Conservation (phyloP, 2,329 filamentous ascomycete genomes). For the Colletotrichum viniferum region DNA sequence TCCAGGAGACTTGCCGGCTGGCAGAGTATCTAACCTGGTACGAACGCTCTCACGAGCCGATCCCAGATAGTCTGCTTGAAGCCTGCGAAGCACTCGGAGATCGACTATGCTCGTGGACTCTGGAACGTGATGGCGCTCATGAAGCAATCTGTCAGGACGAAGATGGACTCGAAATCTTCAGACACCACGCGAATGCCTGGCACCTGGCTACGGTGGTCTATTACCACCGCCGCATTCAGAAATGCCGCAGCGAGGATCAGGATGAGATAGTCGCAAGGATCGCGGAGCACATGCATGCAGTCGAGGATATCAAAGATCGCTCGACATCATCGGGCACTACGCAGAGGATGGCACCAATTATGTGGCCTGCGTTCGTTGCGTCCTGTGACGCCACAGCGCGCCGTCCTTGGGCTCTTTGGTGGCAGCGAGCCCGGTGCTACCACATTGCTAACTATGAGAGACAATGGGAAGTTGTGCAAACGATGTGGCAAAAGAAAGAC, state of each 20-base stretch:
- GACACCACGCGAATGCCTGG: neutral
- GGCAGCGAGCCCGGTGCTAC: neutral
- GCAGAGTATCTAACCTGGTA: neutral
- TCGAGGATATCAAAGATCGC: neutral
- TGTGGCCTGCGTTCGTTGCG: neutral
- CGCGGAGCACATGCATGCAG: neutral
- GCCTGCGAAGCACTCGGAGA: neutral
- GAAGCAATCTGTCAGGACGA: neutral
- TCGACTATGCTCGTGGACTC: neutral
- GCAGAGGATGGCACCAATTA: neutral
- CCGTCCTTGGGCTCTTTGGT: neutral
- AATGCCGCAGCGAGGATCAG: neutral
- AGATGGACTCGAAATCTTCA: neutral
- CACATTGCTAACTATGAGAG: neutral
- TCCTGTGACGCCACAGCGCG: neutral
- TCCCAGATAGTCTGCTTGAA: neutral
- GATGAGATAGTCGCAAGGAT: neutral
- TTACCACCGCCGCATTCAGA: neutral
- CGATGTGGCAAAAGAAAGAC: neutral
- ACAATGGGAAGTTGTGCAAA: neutral
- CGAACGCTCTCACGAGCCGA: neutral
- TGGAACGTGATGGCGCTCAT: neutral
- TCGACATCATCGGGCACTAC: neutral
- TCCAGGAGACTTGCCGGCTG: neutral
- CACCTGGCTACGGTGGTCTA: neutral